Percentiles rank a stretch among this genome's conserved stretches.
Conservation (phyloP, 345 rosid genomes). For the Eucalyptus polybractea region DNA sequence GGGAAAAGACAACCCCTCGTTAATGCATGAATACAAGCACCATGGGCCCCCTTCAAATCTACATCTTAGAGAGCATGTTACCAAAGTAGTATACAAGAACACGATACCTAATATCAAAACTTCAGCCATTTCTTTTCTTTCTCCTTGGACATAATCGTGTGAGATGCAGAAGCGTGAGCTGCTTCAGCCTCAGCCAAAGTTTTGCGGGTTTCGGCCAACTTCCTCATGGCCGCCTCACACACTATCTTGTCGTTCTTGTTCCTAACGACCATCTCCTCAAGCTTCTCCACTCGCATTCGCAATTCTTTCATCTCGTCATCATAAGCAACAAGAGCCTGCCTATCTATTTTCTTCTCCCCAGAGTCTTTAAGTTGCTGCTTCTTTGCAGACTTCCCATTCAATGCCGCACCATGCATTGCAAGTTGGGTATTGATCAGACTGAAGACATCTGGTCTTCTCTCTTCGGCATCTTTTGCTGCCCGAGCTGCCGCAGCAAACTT, state of each 20-base stretch:
- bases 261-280: slow-evolving; percentile 73
- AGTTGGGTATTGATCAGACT: slow-evolving; percentile 66
- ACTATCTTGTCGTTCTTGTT: slow-evolving; percentile 73
- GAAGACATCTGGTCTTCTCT: slow-evolving; percentile 61
- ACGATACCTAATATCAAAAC: slow-evolving; percentile 28
- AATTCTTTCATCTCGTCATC: slow-evolving; percentile 69
- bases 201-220: slow-evolving; percentile 49
- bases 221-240: slow-evolving; percentile 65
- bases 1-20: neutral
- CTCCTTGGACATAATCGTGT: slow-evolving; percentile 56
- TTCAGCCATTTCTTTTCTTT: slow-evolving; percentile 93
- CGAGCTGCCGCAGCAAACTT: slow-evolving; percentile 67
- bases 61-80: neutral
- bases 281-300: slow-evolving; percentile 37
- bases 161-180: slow-evolving; percentile 62
- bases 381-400: slow-evolving; percentile 16
- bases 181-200: slow-evolving; percentile 60
- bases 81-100: neutral
- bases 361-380: slow-evolving; percentile 34
- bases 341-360: slow-evolving; percentile 46
- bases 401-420: slow-evolving; percentile 18
- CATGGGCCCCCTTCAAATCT: neutral
- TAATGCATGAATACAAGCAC: neutral
- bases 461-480: slow-evolving; percentile 48
- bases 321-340: slow-evolving; percentile 57